Conservation (phyloP, 1,284 basidiomycete species). For the Athelia sp. region DNA sequence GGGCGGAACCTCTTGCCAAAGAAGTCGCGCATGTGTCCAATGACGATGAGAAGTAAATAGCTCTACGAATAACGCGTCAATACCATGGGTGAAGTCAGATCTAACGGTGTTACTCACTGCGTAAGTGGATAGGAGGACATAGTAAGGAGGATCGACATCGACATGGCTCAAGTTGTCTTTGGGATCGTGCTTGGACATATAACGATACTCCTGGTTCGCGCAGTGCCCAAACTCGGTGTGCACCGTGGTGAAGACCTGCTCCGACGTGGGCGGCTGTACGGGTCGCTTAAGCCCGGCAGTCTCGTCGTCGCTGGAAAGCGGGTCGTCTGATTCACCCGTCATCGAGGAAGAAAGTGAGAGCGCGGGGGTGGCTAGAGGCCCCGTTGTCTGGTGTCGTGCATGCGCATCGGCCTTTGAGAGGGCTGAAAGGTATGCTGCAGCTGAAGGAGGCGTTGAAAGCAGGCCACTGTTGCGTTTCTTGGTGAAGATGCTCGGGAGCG, state of each 20-base stretch:
- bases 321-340: constrained; percentile 59
- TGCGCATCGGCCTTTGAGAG: constrained; percentile 66
- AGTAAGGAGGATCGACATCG: constrained; percentile 84
- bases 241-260: constrained; percentile 68
- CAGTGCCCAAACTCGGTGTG: constrained; percentile 89
- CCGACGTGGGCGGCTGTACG: constrained; percentile 62
- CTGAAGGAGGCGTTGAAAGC: constrained; percentile 44
- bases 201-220: constrained; percentile 64
- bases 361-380: constrained; percentile 56
- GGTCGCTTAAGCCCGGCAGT: constrained; percentile 48
- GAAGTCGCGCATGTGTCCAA: constrained; percentile 95
- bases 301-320: constrained; percentile 35
- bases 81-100: no score
- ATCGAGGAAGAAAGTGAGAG: constrained; percentile 67
- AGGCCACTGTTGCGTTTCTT: constrained; percentile 50
- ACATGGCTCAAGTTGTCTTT: constrained; percentile 47
- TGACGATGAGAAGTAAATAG: constrained; percentile 82
- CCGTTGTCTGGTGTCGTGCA: constrained; percentile 34
- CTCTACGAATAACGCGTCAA: constrained; percentile 27
- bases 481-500: constrained; percentile 54
- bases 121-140: constrained; percentile 89
- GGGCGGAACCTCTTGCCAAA: constrained; percentile 84
- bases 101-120: neutral
- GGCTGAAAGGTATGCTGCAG: constrained; percentile 68
- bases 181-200: constrained; percentile 56